These are phyloP conservation scores for Suhomyces sp. DNA, from an alignment of 805 yeast genomes.

Conservation along the genomic window DNA sequence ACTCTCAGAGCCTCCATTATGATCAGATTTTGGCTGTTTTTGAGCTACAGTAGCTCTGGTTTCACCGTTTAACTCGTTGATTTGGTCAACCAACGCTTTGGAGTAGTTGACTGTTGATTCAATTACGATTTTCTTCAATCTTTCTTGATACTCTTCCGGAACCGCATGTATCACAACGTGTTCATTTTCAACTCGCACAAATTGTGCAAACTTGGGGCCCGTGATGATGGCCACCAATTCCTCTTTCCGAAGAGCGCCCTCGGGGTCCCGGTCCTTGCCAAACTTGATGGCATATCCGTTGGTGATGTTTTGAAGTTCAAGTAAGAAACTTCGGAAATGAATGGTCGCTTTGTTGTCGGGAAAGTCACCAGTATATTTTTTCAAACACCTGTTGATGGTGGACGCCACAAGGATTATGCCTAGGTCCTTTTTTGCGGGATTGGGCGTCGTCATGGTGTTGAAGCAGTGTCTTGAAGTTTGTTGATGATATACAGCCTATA, in stretches of 20 bases:
- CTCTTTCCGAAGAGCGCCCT: slow-evolving; percentile 7
- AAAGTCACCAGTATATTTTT: slow-evolving; percentile 5
- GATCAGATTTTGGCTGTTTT: slow-evolving; percentile 4
- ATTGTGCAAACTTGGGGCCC: slow-evolving; percentile 16
- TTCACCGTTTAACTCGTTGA: slow-evolving; percentile 14
- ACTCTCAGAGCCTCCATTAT: slow-evolving; percentile 6
- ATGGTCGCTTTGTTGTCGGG: slow-evolving; percentile 6
- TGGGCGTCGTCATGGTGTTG: not conserved
- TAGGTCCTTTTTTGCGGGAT: slow-evolving; percentile 2
- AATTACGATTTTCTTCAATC: slow-evolving; percentile 22
- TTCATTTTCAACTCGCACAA: slow-evolving; percentile 20
- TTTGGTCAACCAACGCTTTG: slow-evolving; percentile 18
- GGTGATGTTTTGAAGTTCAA: slow-evolving; percentile 7
- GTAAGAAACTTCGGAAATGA: slow-evolving; percentile 7
- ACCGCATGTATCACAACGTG: slow-evolving; percentile 20
- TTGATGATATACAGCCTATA: too few relatives aligned
- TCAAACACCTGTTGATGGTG: slow-evolving; percentile 11
- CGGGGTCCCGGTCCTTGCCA: slow-evolving; percentile 3
- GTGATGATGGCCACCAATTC: slow-evolving; percentile 13
- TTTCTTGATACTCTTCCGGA: slow-evolving; percentile 16
- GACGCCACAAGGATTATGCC: slow-evolving; percentile 12
- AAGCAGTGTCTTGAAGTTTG: too few relatives aligned
- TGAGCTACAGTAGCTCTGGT: not conserved
- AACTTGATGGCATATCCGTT: slow-evolving; percentile 6
- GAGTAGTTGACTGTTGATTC: slow-evolving; percentile 20